Conservation (phyloP, 176 grass and related monocot genomes). For the Eragrostis curvula region DNA sequence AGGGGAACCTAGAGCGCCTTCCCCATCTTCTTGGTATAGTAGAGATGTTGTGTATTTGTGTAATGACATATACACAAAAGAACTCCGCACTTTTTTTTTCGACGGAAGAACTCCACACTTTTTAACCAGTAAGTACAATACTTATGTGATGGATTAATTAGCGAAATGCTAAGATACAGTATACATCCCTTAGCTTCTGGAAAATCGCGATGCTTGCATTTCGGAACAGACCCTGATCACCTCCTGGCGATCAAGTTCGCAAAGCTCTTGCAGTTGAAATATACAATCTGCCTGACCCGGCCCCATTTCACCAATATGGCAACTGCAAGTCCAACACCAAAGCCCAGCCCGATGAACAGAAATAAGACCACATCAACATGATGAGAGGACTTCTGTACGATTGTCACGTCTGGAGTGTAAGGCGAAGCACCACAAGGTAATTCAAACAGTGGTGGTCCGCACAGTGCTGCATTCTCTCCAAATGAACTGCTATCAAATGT, state of each 20-base stretch:
- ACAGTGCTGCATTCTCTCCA: not conserved
- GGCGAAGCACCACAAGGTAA: not conserved
- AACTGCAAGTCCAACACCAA: not conserved
- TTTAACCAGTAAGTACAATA: not conserved
- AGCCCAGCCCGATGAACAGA: conserved; percentile 3
- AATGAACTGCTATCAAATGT: not conserved
- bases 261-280: not conserved
- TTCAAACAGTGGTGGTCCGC: not conserved
- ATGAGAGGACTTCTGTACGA: not conserved
- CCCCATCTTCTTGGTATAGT: not conserved
- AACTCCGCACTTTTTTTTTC: not conserved
- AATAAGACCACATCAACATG: conserved; percentile 21
- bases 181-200: not conserved
- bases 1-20: too few species aligned
- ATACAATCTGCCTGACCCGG: not conserved
- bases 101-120: not conserved
- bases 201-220: not conserved
- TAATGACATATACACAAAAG: not conserved
- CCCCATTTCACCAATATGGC: not conserved
- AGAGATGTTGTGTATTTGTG: not conserved
- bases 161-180: too few species aligned
- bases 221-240: not conserved
- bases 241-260: not conserved
- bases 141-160: not conserved
- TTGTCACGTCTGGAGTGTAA: not conserved